These are phyloP conservation scores for Meira miltonrushii DNA, from an alignment of 1,284 basidiomycete genomes.

Conservation along the genomic window DNA sequence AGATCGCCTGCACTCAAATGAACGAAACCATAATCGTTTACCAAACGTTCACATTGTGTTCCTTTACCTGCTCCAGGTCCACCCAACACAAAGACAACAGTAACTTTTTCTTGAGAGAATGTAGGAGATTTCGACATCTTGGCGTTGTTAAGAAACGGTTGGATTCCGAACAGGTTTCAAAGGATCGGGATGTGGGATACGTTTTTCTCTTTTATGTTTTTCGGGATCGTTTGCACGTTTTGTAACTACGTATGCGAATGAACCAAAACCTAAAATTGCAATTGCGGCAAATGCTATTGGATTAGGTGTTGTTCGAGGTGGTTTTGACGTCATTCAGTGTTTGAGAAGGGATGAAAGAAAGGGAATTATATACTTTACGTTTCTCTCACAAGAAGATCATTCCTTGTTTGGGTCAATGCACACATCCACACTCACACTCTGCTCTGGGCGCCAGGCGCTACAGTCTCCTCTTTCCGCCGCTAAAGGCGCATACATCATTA, in stretches of 20 bases:
- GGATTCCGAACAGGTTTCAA: constrained; percentile 27
- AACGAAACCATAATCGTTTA: constrained; percentile 81
- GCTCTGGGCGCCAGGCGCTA: background rate
- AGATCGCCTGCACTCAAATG: constrained; percentile 97
- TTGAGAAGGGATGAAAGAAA: background rate
- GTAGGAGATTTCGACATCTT: constrained; percentile 37
- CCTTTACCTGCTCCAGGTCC: constrained; percentile 98
- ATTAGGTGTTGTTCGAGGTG: constrained; percentile 1
- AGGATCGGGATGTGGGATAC: constrained; percentile 45
- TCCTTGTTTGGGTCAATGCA: too few species aligned
- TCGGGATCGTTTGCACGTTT: constrained; percentile 35
- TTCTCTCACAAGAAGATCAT: too few species aligned
- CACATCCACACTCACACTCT: too few species aligned
- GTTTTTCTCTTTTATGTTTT: constrained; percentile 31
- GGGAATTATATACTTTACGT: background rate
- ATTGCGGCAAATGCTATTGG: constrained; percentile 37
- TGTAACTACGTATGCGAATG: constrained; percentile 37
- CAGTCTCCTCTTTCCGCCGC: background rate
- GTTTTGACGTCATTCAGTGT: background rate
- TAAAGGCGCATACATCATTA: background rate
- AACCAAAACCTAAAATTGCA: constrained; percentile 33
- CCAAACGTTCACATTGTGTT: constrained; percentile 84
- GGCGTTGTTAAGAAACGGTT: background rate
- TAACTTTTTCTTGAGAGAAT: constrained; percentile 72
- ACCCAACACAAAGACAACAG: constrained; percentile 90